These are phyloP conservation scores for Schizothecium vesticola DNA, from an alignment of 495 filamentous ascomycete genomes.

Conservation along the genomic window DNA sequence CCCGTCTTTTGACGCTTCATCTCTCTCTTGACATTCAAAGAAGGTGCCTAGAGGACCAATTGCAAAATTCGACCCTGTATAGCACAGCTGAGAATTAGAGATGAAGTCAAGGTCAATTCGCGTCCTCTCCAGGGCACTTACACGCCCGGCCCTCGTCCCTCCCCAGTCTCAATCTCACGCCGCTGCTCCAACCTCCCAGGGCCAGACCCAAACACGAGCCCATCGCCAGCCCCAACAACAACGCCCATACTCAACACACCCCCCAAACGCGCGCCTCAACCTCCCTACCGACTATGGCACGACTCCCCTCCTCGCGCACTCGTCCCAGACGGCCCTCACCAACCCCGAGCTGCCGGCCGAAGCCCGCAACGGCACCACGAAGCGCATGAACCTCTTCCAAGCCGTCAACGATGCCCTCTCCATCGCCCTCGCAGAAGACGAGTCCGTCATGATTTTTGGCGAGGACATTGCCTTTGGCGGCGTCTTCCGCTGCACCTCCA, in stretches of 20 bases:
- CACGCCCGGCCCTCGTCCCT: not conserved
- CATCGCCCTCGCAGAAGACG: conserved; percentile 74
- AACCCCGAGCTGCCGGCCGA: conserved; percentile 59
- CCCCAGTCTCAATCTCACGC: not conserved
- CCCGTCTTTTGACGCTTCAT: not conserved
- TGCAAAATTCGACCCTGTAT: not conserved
- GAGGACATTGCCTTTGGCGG: conserved; percentile 97
- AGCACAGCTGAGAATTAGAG: not conserved
- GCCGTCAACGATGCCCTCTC: conserved; percentile 86
- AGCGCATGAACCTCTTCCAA: conserved; percentile 85
- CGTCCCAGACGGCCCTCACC: conserved; percentile 60
- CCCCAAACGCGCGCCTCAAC: conserved; percentile 63
- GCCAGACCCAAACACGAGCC: not conserved
- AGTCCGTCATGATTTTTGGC: conserved; percentile 84
- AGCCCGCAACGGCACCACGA: conserved; percentile 63
- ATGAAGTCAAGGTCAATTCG: not conserved
- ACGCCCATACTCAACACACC: conserved; percentile 42
- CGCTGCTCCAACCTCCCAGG: not conserved
- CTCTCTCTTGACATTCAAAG: not conserved
- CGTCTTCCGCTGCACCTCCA: conserved; percentile 92
- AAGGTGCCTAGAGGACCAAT: not conserved
- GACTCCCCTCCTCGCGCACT: conserved; percentile 76
- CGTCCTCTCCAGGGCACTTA: not conserved
- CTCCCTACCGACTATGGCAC: conserved; percentile 82
- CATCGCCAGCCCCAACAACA: not conserved